Base-by-base conservation (phyloP, 78 protist genomes). In the Bodo saltans region DNA sequence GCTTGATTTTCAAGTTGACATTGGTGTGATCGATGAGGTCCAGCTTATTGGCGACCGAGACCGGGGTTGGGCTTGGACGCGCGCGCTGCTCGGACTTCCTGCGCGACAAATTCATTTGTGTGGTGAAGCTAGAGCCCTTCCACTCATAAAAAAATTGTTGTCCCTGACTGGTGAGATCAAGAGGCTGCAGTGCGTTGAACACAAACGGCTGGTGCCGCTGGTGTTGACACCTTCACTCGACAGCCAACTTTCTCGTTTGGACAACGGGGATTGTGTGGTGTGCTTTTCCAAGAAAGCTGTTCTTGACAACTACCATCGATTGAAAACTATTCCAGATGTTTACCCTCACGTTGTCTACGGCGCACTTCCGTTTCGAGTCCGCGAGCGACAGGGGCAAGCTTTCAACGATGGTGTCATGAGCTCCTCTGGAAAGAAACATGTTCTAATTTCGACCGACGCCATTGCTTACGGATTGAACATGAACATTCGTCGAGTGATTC, bases 61-160 rank as follows among this genome's bases (percentile, higher is more conserved):
- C 0, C 53, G 96, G 33, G 96, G 96, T n/a, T 90, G 89, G 87
- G 91, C 94, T 0, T 93, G 94, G 96, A 93, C 96, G 0, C 83
- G 93, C 28, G 94, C 96, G 27, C 68, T 93, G 41, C 85, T 91
- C 34, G 96, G 96, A 28, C 47, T 91, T 26, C 89, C 89, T 3
- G 93, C 94, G 0, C 32, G 39, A 17, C 94, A 93, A 38, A 28
- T 93, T 25, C 96, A 93, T 68, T 60, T 93, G 4, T 91, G 96
- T 78, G 96, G 96, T 3, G 96, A 93, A 28, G 74, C 83, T 41
- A 52, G 88, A 3, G 74, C 93, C 0, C 35, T 90, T 0, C 68
- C 88, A 32, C 70, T 91, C 38, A 67, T 93, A 23, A n/a, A 60
- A 29, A 75, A 72, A 67, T 52, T 93, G 0, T 85, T 88, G 27